A percentile compares a stretch with the other conserved stretches of the same genome.
Evolutionary conservation across 2,329 filamentous ascomycete genomes (phyloP).

Genomic region (Claviceps maximensis): DNA sequence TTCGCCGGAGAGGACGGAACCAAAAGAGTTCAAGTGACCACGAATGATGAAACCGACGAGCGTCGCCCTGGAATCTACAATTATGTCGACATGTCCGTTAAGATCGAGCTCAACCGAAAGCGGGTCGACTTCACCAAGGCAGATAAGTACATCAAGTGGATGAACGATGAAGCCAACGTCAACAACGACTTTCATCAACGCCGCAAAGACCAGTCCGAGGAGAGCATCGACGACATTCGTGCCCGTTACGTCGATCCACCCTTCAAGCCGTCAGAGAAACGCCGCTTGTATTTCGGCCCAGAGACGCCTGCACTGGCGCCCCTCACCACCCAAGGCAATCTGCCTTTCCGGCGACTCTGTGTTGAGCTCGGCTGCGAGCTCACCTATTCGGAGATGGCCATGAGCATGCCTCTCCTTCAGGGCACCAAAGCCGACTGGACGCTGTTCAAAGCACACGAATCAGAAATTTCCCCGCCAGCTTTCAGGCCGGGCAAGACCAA

Average conservation of each 20-base stretch:
- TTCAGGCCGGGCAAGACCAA: conserved; percentile 36
- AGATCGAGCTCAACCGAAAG: conserved; percentile 63
- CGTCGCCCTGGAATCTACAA: conserved; percentile 60
- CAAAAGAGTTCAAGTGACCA: conserved; percentile 10
- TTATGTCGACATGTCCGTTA: conserved; percentile 53
- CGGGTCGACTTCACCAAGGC: conserved; percentile 58
- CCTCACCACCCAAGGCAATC: conserved; percentile 89
- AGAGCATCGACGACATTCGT: conserved; percentile 52
- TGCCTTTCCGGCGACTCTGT: conserved; percentile 86
- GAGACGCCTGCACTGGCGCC: conserved; percentile 92
- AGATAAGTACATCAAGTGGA: conserved; percentile 65
- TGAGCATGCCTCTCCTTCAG: conserved; percentile 79
- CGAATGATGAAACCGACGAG: conserved; percentile 24
- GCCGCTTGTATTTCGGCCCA: conserved; percentile 80
- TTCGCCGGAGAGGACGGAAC: conserved; percentile 3
- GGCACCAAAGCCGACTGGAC: conserved; percentile 91
- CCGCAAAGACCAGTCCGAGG: conserved; percentile 27
- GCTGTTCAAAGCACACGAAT: conserved; percentile 80
- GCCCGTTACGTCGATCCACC: conserved; percentile 78
- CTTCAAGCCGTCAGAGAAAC: conserved; percentile 83
- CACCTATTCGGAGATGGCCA: conserved; percentile 97
- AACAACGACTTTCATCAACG: conserved; percentile 27
- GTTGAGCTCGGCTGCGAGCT: conserved; percentile 79
- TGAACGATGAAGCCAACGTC: conserved; percentile 47
- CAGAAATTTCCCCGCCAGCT: conserved; percentile 60